A percentile compares a stretch with the other conserved stretches of the same genome.
phyloP scores from a whole-genome alignment of 495 filamentous ascomycete genomes.

The Trichoderma gamsii region DNA sequence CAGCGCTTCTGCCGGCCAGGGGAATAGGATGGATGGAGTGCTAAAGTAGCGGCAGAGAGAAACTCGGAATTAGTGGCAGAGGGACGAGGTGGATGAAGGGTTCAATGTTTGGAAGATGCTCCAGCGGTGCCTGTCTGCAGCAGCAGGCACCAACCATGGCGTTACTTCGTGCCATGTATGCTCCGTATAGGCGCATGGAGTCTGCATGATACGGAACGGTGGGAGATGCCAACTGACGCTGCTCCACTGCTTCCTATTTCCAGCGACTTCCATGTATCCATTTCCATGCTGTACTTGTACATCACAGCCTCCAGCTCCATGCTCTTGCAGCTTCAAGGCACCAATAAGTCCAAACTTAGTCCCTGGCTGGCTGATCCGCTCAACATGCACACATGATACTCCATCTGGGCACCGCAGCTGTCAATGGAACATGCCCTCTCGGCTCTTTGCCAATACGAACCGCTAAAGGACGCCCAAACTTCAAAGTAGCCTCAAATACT shows the following conservation, averaged over 20 bases:
- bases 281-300: no score
- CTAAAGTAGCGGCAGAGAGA: no score
- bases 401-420: background rate
- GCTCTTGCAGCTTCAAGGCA: no score
- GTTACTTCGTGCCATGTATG: background rate
- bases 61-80: no score
- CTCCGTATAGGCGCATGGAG: constrained; percentile 14
- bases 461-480: background rate
- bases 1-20: background rate
- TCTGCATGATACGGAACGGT: background rate
- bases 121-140: no score
- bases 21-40: background rate
- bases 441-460: background rate
- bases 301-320: no score
- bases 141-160: no score
- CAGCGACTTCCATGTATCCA: no score
- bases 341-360: no score
- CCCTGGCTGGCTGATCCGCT: background rate
- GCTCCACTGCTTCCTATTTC: background rate
- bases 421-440: background rate
- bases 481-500: background rate
- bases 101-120: no score
- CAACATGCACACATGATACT: background rate
- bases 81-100: no score
- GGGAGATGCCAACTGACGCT: background rate